Base-by-base conservation (phyloP, 257 asterid species). In the Solanum corneliomulleri region DNA sequence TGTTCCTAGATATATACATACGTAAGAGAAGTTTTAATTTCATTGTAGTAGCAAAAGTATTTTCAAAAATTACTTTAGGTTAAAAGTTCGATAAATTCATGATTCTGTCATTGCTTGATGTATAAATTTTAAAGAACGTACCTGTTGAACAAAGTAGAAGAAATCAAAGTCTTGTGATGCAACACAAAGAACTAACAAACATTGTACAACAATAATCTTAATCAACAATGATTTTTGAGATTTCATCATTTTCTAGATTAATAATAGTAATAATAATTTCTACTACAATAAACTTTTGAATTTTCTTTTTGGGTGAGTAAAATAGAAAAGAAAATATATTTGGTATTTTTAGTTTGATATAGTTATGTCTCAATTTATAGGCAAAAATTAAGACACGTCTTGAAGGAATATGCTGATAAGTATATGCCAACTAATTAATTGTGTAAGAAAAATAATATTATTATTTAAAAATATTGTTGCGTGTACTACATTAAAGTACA, bases 91-190 rank as follows among this genome's bases (percentile, higher is more conserved):
- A 47, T 47, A 47, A 47, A 47, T 47, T 47, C 7, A 47, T 47
- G 56, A 47, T 47, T 47, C 0, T 47, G 3, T 13, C 18, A 47
- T 14, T 47, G 56, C 18, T 47, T 13, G 56, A 2, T 16, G 2
- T 47, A 47, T 47, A 47, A 13, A 13, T 16, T 47, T 18, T 12
- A 47, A 29, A 47, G 15, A n/a, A 44, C 86, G 8, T 42, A 89
- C 93, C 91, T 89, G 91, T 86, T 91, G 93, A 86, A 91, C 93
- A 31, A 89, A 88, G 87, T 89, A 91, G 89, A 88, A 91, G 89
- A 91, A 91, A 88, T 91, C 91, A 81, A 91, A 91, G 25, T 91
- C 87, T 18, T 85, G 47, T 41, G 89, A 29, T 27, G 90, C 87
- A 76, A 78, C 70, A 82, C 88, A 88, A 9, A 82, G 42, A 71